Conservation (phyloP, 345 rosid genomes). For the Gossypium australe region DNA sequence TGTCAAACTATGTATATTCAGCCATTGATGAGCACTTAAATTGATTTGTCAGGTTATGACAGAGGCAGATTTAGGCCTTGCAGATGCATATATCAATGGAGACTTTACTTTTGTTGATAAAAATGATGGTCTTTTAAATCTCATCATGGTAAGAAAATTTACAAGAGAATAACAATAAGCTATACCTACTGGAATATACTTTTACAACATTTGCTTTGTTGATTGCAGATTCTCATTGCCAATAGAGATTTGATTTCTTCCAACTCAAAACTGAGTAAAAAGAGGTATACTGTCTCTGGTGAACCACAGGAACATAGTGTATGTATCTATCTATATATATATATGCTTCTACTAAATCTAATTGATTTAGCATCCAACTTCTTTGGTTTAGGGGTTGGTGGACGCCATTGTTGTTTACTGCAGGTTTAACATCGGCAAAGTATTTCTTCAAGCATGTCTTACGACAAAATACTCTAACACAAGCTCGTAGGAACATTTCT, state of each 20-base stretch:
- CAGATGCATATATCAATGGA: constrained; percentile 79
- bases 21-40: background rate
- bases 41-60: constrained; percentile 57
- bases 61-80: constrained; percentile 89
- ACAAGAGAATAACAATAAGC: background rate
- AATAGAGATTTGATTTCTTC: constrained; percentile 21
- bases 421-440: constrained; percentile 70
- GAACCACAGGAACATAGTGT: background rate
- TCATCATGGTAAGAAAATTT: constrained; percentile 49
- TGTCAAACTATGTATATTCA: background rate
- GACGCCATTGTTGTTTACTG: constrained; percentile 77
- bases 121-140: constrained; percentile 67
- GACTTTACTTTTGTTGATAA: constrained; percentile 75
- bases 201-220: background rate
- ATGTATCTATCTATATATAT: too few relatives aligned
- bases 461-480: constrained; percentile 77
- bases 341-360: background rate
- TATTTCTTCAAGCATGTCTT: constrained; percentile 67
- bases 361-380: background rate
- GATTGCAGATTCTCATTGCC: constrained; percentile 16
- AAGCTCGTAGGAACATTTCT: constrained; percentile 89
- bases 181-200: background rate
- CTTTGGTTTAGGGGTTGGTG: constrained; percentile 81
- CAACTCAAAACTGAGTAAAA: constrained; percentile 40
- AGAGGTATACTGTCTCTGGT: constrained; percentile 40